phyloP scores from a whole-genome alignment of 2,329 filamentous ascomycete species.

The Fusarium nanum region DNA sequence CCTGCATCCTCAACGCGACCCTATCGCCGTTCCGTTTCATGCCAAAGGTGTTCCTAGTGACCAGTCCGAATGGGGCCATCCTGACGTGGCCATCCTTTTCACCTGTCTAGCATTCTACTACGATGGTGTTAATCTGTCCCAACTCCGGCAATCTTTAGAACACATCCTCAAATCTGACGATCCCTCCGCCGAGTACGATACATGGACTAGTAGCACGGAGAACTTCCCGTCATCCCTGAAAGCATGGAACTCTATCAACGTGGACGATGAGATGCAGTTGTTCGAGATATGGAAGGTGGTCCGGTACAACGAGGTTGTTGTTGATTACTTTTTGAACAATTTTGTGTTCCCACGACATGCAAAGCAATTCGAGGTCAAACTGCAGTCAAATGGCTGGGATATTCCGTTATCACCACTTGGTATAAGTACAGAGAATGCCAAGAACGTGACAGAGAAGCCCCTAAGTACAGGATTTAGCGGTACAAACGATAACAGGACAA shows the following conservation, averaged over 20 bases:
- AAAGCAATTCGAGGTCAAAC: conserved; percentile 72
- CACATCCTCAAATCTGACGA: conserved; percentile 66
- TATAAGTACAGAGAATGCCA: not conserved
- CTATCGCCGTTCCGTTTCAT: conserved; percentile 66
- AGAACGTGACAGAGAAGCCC: conserved; percentile 14
- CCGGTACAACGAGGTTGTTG: conserved; percentile 60
- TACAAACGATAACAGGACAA: conserved; percentile 72
- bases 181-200: conserved; percentile 66
- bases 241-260: conserved; percentile 70
- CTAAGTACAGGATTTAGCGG: conserved; percentile 77
- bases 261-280: conserved; percentile 67
- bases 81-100: conserved; percentile 73
- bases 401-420: conserved; percentile 61
- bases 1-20: conserved; percentile 64
- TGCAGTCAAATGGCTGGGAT: conserved; percentile 77
- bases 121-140: conserved; percentile 61
- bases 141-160: conserved; percentile 64
- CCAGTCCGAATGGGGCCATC: conserved; percentile 75
- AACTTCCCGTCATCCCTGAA: conserved; percentile 61
- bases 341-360: conserved; percentile 75
- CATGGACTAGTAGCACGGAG: conserved; percentile 58
- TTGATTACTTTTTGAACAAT: conserved; percentile 72
- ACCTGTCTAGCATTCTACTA: conserved; percentile 78
- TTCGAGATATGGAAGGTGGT: conserved; percentile 64
- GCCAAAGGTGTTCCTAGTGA: conserved; percentile 67